Evolutionary conservation across 2,329 filamentous ascomycete genomes (phyloP).

Genomic region (Ascosphaera apis): DNA sequence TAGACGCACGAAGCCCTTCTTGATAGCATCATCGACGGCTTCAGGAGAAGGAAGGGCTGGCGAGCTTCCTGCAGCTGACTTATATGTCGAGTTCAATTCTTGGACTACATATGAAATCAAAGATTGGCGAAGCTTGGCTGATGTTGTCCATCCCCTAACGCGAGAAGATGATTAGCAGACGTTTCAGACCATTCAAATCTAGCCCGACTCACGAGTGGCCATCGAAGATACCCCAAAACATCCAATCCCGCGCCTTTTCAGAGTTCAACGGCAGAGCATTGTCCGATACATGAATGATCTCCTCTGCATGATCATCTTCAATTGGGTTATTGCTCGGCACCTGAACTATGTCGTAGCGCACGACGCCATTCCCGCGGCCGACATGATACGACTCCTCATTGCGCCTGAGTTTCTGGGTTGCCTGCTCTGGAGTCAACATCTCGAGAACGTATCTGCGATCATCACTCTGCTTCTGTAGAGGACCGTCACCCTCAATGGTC

Average conservation of each 20-base stretch:
- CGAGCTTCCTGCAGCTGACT: constrained; percentile 38
- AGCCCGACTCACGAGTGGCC: constrained; percentile 54
- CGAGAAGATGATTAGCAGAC: constrained; percentile 7
- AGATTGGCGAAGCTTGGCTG: constrained; percentile 77
- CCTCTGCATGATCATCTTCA: constrained; percentile 94
- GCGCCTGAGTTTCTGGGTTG: constrained; percentile 65
- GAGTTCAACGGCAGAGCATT: constrained; percentile 31
- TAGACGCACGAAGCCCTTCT: constrained; percentile 65
- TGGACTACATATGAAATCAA: constrained; percentile 82
- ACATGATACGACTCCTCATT: constrained; percentile 85
- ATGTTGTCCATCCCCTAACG: constrained; percentile 95
- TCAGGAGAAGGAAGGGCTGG: constrained; percentile 47
- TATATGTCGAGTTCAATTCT: constrained; percentile 83
- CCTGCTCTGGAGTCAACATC: constrained; percentile 91
- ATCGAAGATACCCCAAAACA: constrained; percentile 99
- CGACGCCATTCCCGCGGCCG: constrained; percentile 69
- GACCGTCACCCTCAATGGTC: constrained; percentile 61
- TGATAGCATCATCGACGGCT: constrained; percentile 75
- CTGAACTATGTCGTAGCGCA: constrained; percentile 86
- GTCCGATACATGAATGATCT: constrained; percentile 75
- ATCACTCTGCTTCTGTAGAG: constrained; percentile 70
- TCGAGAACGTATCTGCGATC: constrained; percentile 71
- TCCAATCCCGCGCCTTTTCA: constrained; percentile 57
- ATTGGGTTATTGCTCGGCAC: constrained; percentile 93
- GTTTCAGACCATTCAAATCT: neutral